Conservation (phyloP, 192 early-diverging fungal species). For the Chytriomyces confervae region DNA sequence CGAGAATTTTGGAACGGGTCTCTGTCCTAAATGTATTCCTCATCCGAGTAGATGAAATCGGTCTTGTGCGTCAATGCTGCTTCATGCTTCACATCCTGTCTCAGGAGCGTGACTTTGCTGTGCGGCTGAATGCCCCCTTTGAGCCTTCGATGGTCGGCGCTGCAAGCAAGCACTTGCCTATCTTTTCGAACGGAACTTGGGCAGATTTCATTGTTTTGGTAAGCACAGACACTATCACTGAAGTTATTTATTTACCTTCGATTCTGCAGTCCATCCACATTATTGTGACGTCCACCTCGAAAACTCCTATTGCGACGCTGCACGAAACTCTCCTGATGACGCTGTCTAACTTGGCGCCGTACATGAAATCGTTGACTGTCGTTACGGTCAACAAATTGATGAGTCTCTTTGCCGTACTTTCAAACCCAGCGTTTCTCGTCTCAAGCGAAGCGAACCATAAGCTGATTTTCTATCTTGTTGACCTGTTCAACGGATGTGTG, state of each 20-base stretch:
- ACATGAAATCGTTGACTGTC: constrained; percentile 75
- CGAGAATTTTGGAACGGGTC: too few species aligned
- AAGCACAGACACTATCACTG: constrained; percentile 29
- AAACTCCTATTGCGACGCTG: constrained; percentile 61
- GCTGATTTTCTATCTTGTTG: constrained; percentile 75
- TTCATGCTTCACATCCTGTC: constrained; percentile 78
- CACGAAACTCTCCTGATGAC: constrained; percentile 80
- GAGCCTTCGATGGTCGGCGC: constrained; percentile 39
- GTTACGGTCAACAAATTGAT: constrained; percentile 76
- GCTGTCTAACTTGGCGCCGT: constrained; percentile 84
- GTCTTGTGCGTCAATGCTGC: constrained; percentile 74
- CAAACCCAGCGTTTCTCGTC: constrained; percentile 78
- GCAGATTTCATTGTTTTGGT: constrained; percentile 85
- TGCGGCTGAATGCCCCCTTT: constrained; percentile 69
- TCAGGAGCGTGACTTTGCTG: constrained; percentile 68
- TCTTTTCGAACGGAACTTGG: constrained; percentile 51
- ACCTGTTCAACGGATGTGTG: constrained; percentile 81
- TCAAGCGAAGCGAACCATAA: constrained; percentile 79
- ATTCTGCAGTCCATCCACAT: constrained; percentile 70
- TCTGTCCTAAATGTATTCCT: neutral
- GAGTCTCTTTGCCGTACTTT: constrained; percentile 75
- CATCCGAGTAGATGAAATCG: constrained; percentile 61
- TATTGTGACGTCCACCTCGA: constrained; percentile 75
- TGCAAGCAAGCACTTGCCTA: constrained; percentile 43
- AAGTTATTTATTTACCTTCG: neutral